Evolutionary conservation across 1,139 yeast species (phyloP).

Genomic region (Candida smagusa): DNA sequence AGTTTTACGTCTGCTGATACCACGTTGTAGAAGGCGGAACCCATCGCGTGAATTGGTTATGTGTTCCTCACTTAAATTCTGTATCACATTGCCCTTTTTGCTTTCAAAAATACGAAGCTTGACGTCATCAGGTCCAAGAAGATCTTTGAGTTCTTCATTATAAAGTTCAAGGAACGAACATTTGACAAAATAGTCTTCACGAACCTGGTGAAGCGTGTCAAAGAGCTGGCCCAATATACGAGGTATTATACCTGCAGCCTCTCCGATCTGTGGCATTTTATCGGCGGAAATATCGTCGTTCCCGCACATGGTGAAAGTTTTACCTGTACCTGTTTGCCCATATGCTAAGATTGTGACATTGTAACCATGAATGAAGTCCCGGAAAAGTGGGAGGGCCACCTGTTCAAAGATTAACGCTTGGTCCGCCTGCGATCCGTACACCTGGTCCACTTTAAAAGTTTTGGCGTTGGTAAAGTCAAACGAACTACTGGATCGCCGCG

Average conservation of each 20-base stretch:
- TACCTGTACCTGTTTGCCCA: constrained; percentile 91
- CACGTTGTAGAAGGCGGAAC: constrained; percentile 48
- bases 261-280: background rate
- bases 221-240: constrained; percentile 58
- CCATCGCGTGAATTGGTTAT: constrained; percentile 56
- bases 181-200: constrained; percentile 54
- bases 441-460: constrained; percentile 68
- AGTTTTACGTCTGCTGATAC: constrained; percentile 56
- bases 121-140: constrained; percentile 43
- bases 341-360: constrained; percentile 83
- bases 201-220: constrained; percentile 28
- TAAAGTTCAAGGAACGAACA: constrained; percentile 73
- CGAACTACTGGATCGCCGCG: constrained; percentile 5
- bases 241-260: constrained; percentile 60
- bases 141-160: constrained; percentile 68
- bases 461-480: constrained; percentile 25
- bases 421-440: constrained; percentile 69
- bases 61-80: constrained; percentile 54
- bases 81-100: constrained; percentile 33
- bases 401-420: constrained; percentile 56
- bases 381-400: constrained; percentile 62
- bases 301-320: constrained; percentile 90
- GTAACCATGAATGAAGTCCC: constrained; percentile 64
- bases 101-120: constrained; percentile 52
- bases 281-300: background rate